Percentiles rank a stretch among this genome's conserved stretches.
phyloP scores from a whole-genome alignment of 2,329 filamentous ascomycete species.

The Colletotrichum godetiae region DNA sequence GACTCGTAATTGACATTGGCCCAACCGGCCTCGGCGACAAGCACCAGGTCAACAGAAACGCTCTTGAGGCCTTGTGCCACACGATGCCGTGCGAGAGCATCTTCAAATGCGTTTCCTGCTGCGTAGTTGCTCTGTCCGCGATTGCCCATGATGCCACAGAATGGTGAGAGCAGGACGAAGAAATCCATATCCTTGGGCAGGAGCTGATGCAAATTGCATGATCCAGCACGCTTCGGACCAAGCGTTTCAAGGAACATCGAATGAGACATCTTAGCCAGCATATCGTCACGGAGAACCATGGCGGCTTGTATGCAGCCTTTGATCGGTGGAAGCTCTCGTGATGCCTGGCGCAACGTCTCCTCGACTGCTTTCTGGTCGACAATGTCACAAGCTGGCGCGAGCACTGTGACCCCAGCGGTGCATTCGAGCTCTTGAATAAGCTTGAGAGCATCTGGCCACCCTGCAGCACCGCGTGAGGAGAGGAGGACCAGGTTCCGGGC shows the following conservation, averaged over 20 bases:
- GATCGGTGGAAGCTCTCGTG: slow-evolving; percentile 40
- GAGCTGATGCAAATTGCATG: slow-evolving; percentile 57
- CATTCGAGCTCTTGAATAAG: slow-evolving; percentile 48
- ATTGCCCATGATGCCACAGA: slow-evolving; percentile 66
- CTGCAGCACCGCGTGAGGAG: slow-evolving; percentile 51
- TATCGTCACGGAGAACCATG: slow-evolving; percentile 50
- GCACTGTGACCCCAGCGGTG: slow-evolving; percentile 44
- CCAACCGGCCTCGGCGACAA: background rate
- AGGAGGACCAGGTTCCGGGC: slow-evolving; percentile 62
- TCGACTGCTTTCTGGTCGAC: slow-evolving; percentile 44
- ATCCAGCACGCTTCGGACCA: slow-evolving; percentile 61
- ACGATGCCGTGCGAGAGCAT: slow-evolving; percentile 48
- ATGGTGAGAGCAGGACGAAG: slow-evolving; percentile 65
- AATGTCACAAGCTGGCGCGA: slow-evolving; percentile 54
- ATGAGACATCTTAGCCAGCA: slow-evolving; percentile 61
- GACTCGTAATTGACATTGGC: background rate
- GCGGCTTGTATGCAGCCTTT: slow-evolving; percentile 50
- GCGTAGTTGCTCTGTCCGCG: slow-evolving; percentile 69
- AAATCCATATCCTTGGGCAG: slow-evolving; percentile 47
- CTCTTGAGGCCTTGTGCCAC: background rate
- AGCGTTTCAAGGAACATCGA: slow-evolving; percentile 55
- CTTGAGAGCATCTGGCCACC: slow-evolving; percentile 30
- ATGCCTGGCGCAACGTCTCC: slow-evolving; percentile 36
- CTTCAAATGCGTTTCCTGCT: slow-evolving; percentile 63
- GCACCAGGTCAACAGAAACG: background rate